These are phyloP conservation scores for Saccharomycopsis oosterbeekiorum DNA, from an alignment of 805 yeast genomes.

Conservation along the genomic window DNA sequence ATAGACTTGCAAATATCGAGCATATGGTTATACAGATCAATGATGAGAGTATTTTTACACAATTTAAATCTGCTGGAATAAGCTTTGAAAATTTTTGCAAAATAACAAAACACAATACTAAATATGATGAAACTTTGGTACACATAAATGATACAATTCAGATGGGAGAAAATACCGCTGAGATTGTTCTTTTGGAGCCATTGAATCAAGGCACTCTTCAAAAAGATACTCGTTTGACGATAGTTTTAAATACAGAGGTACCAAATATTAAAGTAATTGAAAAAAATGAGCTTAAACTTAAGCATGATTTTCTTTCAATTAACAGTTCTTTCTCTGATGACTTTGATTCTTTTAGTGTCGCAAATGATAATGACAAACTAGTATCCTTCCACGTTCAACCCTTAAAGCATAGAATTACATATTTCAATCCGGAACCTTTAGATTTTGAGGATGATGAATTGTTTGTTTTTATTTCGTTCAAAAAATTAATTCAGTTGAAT, in stretches of 20 bases:
- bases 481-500: constrained; percentile 47
- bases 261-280: constrained; percentile 13
- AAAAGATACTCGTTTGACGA: constrained; percentile 39
- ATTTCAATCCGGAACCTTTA: constrained; percentile 14
- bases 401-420: not conserved
- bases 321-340: not conserved
- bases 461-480: constrained; percentile 37
- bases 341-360: constrained; percentile 17
- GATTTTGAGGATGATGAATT: constrained; percentile 36
- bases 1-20: constrained; percentile 2
- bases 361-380: constrained; percentile 11
- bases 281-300: not conserved
- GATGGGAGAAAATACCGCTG: constrained; percentile 35
- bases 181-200: constrained; percentile 59
- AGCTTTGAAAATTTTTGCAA: constrained; percentile 15
- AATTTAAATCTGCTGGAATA: constrained; percentile 3
- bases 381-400: not conserved
- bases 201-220: constrained; percentile 53
- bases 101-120: constrained; percentile 21
- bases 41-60: constrained; percentile 18
- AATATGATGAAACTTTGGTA: constrained; percentile 19
- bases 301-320: not conserved
- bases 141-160: constrained; percentile 34
- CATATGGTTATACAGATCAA: constrained; percentile 22
- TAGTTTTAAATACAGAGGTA: constrained; percentile 30